These are phyloP conservation scores for Alternaria arborescens DNA, from an alignment of 2,329 filamentous ascomycete species.

Conservation along the genomic window DNA sequence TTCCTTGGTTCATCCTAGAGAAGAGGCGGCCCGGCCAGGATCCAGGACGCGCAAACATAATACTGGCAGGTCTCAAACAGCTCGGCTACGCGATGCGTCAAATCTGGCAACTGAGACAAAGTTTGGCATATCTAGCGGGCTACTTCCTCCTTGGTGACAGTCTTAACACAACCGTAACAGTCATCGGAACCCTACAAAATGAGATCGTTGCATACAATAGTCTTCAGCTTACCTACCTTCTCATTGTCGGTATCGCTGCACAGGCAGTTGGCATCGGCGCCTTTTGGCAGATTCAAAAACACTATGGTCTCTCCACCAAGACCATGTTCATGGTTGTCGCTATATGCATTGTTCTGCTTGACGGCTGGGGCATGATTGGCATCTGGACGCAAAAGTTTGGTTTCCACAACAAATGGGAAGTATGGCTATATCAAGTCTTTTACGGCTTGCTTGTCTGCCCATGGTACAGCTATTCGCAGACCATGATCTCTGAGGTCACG, in stretches of 20 bases:
- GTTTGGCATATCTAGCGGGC: constrained; percentile 67
- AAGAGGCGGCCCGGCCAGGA: constrained; percentile 69
- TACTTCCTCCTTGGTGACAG: constrained; percentile 76
- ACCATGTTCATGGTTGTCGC: constrained; percentile 74
- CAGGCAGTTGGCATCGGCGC: constrained; percentile 69
- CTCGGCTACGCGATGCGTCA: constrained; percentile 63
- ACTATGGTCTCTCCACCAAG: constrained; percentile 68
- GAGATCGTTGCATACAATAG: constrained; percentile 71
- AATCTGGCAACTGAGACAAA: constrained; percentile 72
- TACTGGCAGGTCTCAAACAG: constrained; percentile 68
- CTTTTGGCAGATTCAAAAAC: constrained; percentile 70
- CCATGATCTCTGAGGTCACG: constrained; percentile 75
- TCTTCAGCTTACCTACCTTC: constrained; percentile 69
- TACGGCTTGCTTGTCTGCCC: constrained; percentile 74
- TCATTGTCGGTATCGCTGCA: constrained; percentile 71
- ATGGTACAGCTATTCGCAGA: constrained; percentile 76
- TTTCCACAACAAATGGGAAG: constrained; percentile 64
- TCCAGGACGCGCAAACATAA: constrained; percentile 61
- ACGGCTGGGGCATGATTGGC: constrained; percentile 67
- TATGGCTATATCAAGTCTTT: constrained; percentile 61
- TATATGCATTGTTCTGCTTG: constrained; percentile 67
- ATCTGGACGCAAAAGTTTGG: constrained; percentile 64
- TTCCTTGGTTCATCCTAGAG: constrained; percentile 74
- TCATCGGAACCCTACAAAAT: constrained; percentile 72
- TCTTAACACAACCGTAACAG: constrained; percentile 74